phyloP scores from a whole-genome alignment of 148 eudicot species.

The Euryodendron excelsum region DNA sequence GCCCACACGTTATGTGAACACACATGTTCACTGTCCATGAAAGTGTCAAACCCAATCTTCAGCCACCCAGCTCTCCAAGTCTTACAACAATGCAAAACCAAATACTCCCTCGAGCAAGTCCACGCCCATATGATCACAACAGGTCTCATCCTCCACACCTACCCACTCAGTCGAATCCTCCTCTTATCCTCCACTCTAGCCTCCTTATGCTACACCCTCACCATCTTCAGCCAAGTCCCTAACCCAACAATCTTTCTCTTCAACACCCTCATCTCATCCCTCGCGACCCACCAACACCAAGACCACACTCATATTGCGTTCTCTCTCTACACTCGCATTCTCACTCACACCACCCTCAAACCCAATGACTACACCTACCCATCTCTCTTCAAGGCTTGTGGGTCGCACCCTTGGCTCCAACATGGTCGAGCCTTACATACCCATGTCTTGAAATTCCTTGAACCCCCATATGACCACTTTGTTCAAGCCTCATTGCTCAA shows the following conservation, averaged over 20 bases:
- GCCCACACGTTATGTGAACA: too few species aligned
- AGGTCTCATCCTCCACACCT: conserved; percentile 47
- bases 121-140: conserved; percentile 49
- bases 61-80: conserved; percentile 30
- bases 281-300: conserved; percentile 10
- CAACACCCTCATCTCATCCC: conserved; percentile 47
- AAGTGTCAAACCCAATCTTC: conserved; percentile 20
- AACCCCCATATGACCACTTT: conserved; percentile 30
- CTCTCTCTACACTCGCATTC: conserved; percentile 30
- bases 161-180: conserved; percentile 41
- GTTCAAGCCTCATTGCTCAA: conserved; percentile 46
- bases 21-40: conserved; percentile 16
- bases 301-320: conserved; percentile 23
- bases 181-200: conserved; percentile 28
- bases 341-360: conserved; percentile 14
- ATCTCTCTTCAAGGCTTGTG: conserved; percentile 50
- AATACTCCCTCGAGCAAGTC: conserved; percentile 29
- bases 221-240: conserved; percentile 31
- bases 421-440: conserved; percentile 39
- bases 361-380: conserved; percentile 48
- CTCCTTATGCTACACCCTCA: conserved; percentile 31
- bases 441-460: conserved; percentile 41
- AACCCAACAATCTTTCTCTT: conserved; percentile 36
- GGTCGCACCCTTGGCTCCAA: conserved; percentile 33
- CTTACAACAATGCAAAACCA: conserved; percentile 36